Percentiles rank a stretch among this genome's conserved stretches.
Conservation (phyloP, 2,329 filamentous ascomycete genomes). For the Talaromyces albobiverticillius region DNA sequence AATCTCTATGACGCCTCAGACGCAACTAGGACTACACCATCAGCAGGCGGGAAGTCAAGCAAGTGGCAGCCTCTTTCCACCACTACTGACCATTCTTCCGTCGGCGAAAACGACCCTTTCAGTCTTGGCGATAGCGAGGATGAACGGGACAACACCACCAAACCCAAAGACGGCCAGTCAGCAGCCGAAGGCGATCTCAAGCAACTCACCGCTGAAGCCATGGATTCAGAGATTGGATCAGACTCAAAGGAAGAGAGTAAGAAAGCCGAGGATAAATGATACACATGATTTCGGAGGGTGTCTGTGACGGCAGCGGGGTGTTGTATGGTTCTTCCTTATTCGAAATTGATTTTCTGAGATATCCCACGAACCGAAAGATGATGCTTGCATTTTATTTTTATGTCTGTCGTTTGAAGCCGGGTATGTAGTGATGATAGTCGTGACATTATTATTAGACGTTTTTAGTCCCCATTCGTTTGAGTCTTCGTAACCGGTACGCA, state of each 20-base stretch:
- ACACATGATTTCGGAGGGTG: background rate
- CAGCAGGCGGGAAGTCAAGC: slow-evolving; percentile 65
- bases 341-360: slow-evolving; percentile 13
- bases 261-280: slow-evolving; percentile 26
- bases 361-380: slow-evolving; percentile 10
- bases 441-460: too few relatives aligned
- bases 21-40: slow-evolving; percentile 52
- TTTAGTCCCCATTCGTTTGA: background rate
- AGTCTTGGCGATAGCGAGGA: slow-evolving; percentile 94
- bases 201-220: slow-evolving; percentile 57
- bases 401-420: background rate
- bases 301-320: too few relatives aligned
- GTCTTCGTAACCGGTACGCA: background rate
- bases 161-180: slow-evolving; percentile 60
- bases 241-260: slow-evolving; percentile 25
- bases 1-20: slow-evolving; percentile 65
- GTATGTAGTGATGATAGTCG: background rate
- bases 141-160: slow-evolving; percentile 69
- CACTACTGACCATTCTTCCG: slow-evolving; percentile 73
- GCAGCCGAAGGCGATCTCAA: slow-evolving; percentile 56
- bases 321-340: background rate
- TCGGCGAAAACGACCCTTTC: slow-evolving; percentile 91
- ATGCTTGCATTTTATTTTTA: background rate
- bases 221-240: slow-evolving; percentile 38
- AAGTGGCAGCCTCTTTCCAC: slow-evolving; percentile 96